These are phyloP conservation scores for Arabidopsis lyrata DNA, from an alignment of 441 rosid species.

Conservation along the genomic window DNA sequence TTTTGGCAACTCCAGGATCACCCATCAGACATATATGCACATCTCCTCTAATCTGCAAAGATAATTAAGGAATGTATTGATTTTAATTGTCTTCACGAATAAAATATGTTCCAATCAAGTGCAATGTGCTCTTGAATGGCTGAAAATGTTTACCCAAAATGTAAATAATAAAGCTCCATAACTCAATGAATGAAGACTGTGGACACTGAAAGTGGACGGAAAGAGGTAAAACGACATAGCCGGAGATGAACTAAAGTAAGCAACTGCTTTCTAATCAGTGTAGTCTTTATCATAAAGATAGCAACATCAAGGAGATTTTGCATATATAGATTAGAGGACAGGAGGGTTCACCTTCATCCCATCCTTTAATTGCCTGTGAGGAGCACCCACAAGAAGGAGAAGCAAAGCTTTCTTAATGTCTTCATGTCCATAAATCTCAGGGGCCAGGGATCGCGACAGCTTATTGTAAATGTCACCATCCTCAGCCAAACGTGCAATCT, in stretches of 20 bases:
- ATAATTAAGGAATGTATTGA: constrained; percentile 3
- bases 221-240: constrained; percentile 10
- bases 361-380: constrained; percentile 94
- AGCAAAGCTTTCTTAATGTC: constrained; percentile 96
- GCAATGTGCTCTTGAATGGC: not conserved
- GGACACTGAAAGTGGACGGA: constrained; percentile 7
- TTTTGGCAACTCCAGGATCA: constrained; percentile 99
- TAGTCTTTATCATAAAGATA: constrained; percentile 8
- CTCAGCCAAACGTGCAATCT: constrained; percentile 87
- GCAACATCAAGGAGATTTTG: constrained; percentile 17
- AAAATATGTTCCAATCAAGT: not conserved
- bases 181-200: constrained; percentile 13
- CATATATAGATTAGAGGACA: not conserved
- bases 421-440: constrained; percentile 99
- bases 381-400: constrained; percentile 98
- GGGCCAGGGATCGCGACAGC: constrained; percentile 91
- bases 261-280: constrained; percentile 12
- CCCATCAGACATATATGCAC: constrained; percentile 99
- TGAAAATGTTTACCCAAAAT: not conserved
- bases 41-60: constrained; percentile 95
- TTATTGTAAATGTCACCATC: constrained; percentile 98
- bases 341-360: constrained; percentile 89
- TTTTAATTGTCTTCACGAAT: constrained; percentile 13
- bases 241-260: constrained; percentile 6
- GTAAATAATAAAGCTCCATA: constrained; percentile 13